Evolutionary conservation across 208 protist species (phyloP).

Genomic region (Acanthamoeba castellanii): DNA sequence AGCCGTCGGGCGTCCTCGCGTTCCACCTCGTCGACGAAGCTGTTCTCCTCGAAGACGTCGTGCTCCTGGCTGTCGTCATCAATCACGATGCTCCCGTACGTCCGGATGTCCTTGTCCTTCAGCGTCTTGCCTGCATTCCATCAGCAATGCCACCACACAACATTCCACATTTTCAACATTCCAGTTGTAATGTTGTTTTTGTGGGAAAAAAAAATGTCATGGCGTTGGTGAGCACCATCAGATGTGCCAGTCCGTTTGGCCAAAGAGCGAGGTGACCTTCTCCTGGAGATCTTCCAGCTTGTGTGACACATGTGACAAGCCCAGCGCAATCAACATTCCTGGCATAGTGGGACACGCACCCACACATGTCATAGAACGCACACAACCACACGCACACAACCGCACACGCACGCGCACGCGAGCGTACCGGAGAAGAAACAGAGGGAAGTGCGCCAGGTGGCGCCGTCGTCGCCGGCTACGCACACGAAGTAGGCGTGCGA

Average conservation of each 20-base stretch:
- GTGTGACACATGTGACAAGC: neutral
- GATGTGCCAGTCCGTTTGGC: too few relatives aligned
- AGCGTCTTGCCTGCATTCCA: neutral
- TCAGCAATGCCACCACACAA: too few relatives aligned
- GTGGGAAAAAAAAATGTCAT: too few relatives aligned
- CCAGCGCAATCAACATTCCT: slow-evolving; percentile 21
- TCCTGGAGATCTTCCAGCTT: slow-evolving; percentile 50
- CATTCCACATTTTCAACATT: too few relatives aligned
- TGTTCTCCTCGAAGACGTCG: slow-evolving; percentile 1
- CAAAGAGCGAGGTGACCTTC: neutral
- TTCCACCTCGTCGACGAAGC: slow-evolving; percentile 2
- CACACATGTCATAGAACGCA: neutral
- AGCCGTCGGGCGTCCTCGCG: neutral
- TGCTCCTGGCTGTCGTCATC: neutral
- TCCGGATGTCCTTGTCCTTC: slow-evolving; percentile 1
- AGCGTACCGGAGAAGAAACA: slow-evolving; percentile 75
- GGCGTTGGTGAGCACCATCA: too few relatives aligned
- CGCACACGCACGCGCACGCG: neutral
- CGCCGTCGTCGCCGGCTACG: slow-evolving; percentile 22
- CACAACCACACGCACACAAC: neutral
- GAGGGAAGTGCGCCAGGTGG: neutral
- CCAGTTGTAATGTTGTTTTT: too few relatives aligned
- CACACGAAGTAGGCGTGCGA: slow-evolving; percentile 71
- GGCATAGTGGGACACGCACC: neutral
- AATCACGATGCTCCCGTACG: slow-evolving; percentile 6